Base-by-base conservation (phyloP, 2,329 filamentous ascomycete species). In the Pestalotiopsis sp. region DNA sequence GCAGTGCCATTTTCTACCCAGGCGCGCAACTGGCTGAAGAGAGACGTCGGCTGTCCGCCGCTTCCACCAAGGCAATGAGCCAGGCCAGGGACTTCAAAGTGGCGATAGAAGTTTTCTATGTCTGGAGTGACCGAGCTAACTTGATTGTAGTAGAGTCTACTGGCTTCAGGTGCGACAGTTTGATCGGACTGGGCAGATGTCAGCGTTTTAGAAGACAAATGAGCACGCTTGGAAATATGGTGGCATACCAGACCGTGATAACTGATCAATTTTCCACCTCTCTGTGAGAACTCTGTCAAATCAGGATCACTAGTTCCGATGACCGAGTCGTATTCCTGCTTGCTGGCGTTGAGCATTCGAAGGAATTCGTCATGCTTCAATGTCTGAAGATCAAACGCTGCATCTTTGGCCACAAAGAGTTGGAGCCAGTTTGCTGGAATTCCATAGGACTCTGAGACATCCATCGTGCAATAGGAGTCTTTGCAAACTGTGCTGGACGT, bases 1-100 rank as follows among this genome's bases (percentile, higher is more conserved):
- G 31, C 64, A 13, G 49, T 66, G 5, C 64, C 64, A 38, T 66
- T 66, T 27, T 66, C 64, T 2, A 66, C 64, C 64, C 64, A 66
- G 23, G 23, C 45, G 13, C 45, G 45, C 45, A 66, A 25, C n/a
- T 41, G 27, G 0, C 12, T 9, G 52, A 66, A 66, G 1, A 66
- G 36, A 13, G 41, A 27, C 12, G 49, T 57, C 4, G 64, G 64
- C 20, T 25, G 25, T 11, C 64, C 49, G 4, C 64, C 41, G 7
- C 13, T n/a, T 20, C 64, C 64, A 38, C 64, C 64, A 20, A 31
- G 31, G n/a, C 64, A 66, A 58, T 66, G 64, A 4, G 17, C 45
- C 7, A 57, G 14, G 7, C 64, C 64, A 20, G 64, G 64, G 7
- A 58, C 27, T 45, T 56, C 23, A 23, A 52, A 66, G 13, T 57